Conservation (phyloP, 441 rosid species). For the Pelargonium australe region DNA sequence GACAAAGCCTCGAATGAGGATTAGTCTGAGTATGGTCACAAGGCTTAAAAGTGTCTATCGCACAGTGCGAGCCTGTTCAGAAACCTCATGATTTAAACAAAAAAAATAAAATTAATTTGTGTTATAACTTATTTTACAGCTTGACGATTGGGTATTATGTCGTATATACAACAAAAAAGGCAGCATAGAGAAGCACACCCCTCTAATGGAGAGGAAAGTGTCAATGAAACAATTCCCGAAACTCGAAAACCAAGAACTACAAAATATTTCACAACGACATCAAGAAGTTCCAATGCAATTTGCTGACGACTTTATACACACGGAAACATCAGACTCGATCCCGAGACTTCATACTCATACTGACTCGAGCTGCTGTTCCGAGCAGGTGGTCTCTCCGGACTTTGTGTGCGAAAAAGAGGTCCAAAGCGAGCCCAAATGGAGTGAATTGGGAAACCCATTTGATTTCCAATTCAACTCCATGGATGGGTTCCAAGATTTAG, state of each 20-base stretch:
- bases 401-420: slow-evolving; percentile 51
- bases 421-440: slow-evolving; percentile 58
- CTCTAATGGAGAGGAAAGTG: slow-evolving; percentile 21
- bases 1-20: no score
- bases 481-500: slow-evolving; percentile 35
- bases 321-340: slow-evolving; percentile 53
- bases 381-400: slow-evolving; percentile 66
- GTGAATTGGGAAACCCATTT: slow-evolving; percentile 28
- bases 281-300: slow-evolving; percentile 6
- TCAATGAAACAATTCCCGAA: slow-evolving; percentile 21
- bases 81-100: not conserved
- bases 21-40: no score
- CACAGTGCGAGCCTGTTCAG: no score
- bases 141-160: slow-evolving; percentile 91
- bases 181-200: slow-evolving; percentile 53
- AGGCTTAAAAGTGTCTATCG: no score
- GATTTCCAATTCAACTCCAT: slow-evolving; percentile 41
- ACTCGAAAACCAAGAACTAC: slow-evolving; percentile 34
- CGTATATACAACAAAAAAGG: slow-evolving; percentile 94
- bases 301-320: slow-evolving; percentile 24
- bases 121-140: slow-evolving; percentile 35
- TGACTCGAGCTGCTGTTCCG: slow-evolving; percentile 60
- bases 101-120: not conserved
- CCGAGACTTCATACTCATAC: slow-evolving; percentile 57
- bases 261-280: slow-evolving; percentile 17